phyloP scores from a whole-genome alignment of 2,329 filamentous ascomycete genomes.

The Colletotrichum scovillei region DNA sequence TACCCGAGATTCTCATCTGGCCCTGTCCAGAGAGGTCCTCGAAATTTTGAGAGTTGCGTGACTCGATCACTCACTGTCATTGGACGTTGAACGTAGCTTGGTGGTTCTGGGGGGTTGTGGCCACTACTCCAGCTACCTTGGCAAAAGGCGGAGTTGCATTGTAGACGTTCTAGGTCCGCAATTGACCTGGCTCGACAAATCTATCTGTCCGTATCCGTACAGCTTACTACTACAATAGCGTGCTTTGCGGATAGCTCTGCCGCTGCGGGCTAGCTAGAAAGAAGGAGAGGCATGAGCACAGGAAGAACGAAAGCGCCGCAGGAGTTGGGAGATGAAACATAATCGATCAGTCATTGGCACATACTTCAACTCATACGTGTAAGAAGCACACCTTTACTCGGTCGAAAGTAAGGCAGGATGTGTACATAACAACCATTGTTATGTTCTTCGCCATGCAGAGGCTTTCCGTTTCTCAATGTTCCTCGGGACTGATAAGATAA shows the following conservation, averaged over 20 bases:
- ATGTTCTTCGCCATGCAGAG: too few species aligned
- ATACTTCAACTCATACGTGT: background rate
- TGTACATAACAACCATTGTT: background rate
- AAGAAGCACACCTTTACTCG: background rate
- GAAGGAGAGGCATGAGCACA: background rate
- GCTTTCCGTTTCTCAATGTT: too few species aligned
- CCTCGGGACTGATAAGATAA: too few species aligned
- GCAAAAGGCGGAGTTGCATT: background rate
- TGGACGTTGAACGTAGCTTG: background rate
- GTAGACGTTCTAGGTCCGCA: background rate
- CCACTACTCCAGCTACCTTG: too few species aligned
- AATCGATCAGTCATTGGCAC: background rate
- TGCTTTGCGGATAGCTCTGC: background rate
- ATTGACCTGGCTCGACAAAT: background rate
- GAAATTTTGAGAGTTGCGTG: background rate
- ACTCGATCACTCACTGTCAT: background rate
- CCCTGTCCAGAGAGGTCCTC: background rate
- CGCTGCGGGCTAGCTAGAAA: background rate
- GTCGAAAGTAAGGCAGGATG: background rate
- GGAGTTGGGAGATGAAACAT: background rate
- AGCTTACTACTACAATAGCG: background rate
- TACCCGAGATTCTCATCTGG: background rate
- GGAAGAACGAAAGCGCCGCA: background rate
- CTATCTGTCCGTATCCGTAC: background rate
- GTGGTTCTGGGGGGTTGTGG: background rate